Evolutionary conservation across 495 filamentous ascomycete species (phyloP).

Genomic region (Penicillium paradoxum): DNA sequence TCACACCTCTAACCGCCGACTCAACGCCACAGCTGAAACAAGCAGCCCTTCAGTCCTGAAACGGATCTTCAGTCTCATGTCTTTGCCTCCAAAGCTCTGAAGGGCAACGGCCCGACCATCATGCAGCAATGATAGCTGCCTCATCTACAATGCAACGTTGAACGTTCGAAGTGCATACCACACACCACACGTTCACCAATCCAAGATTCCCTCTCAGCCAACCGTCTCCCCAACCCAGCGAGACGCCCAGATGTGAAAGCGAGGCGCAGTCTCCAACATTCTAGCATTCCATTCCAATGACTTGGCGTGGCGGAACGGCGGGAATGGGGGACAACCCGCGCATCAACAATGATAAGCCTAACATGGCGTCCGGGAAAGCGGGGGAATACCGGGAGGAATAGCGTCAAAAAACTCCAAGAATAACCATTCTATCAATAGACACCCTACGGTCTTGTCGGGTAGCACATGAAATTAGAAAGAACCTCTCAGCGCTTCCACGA

Average conservation of each 20-base stretch:
- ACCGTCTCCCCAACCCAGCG: not conserved
- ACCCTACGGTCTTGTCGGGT: not conserved
- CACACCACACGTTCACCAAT: not conserved
- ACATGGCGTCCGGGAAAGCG: not conserved
- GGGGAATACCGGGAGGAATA: not conserved
- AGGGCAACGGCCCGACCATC: not conserved
- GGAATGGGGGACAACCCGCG: not conserved
- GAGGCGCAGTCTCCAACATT: not conserved
- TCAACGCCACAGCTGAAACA: not conserved
- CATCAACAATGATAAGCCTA: not conserved
- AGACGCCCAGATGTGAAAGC: not conserved
- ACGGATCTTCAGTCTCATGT: not conserved
- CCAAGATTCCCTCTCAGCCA: not conserved
- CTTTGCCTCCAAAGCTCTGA: not conserved
- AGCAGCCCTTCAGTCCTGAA: not conserved
- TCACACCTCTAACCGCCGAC: constrained; percentile 2
- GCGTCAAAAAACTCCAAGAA: not conserved
- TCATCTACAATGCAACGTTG: not conserved
- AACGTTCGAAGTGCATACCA: not conserved
- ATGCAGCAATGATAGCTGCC: not conserved
- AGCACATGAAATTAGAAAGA: not conserved
- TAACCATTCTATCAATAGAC: constrained; percentile 13
- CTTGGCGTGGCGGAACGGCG: not conserved
- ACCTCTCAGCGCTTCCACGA: not conserved
- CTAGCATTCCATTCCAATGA: not conserved